Base-by-base conservation (phyloP, 1,139 yeast species). In the Kazachstania sp. region DNA sequence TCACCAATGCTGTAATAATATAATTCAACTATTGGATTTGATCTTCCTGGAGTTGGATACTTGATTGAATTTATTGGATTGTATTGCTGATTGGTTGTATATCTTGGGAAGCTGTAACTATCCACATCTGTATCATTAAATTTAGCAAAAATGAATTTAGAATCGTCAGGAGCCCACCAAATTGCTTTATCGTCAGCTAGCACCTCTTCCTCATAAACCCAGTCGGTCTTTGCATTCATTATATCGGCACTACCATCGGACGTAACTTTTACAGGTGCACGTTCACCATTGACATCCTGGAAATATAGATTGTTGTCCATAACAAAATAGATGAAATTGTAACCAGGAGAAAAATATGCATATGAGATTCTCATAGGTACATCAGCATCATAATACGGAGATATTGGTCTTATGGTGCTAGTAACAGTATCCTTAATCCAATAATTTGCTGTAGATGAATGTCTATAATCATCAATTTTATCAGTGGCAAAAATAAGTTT, bases 181-280 rank as follows among this genome's bases (percentile, higher is more conserved):
- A 87, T 65, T 3, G 94, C 79, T 39, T 69, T 69, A 54, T 83
- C 86, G 5, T 72, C 69, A 0, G 76, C 73, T 4, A 83, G 64
- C 0, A 92, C 88, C 59, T 94, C 98, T 59, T 94, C 98, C 63
- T 92, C 98, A 61, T 92, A 92, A 0, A 92, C 86, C 98, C 98
- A 92, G 59, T 92, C 98, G 0, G 97, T 84, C 52, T 79, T 83
- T 0, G 95, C 99, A 60, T 92, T 87, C 57, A 81, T 78, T n/a
- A 86, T 71, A 41, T 75, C 67, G 0, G 64, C 64, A 4, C 83
- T 75, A 0, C 97, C 97, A 57, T 80, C 88, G 2, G 59, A 50
- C 0, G 97, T 87, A 13, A 92, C 67, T 57, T 71, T 74, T 52
- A 69, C 73, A 63, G 73, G 42, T 66, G 68, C 51, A 66, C 73